These are phyloP conservation scores for Cucumis variabilis DNA, from an alignment of 331 rosid species.

Conservation along the genomic window DNA sequence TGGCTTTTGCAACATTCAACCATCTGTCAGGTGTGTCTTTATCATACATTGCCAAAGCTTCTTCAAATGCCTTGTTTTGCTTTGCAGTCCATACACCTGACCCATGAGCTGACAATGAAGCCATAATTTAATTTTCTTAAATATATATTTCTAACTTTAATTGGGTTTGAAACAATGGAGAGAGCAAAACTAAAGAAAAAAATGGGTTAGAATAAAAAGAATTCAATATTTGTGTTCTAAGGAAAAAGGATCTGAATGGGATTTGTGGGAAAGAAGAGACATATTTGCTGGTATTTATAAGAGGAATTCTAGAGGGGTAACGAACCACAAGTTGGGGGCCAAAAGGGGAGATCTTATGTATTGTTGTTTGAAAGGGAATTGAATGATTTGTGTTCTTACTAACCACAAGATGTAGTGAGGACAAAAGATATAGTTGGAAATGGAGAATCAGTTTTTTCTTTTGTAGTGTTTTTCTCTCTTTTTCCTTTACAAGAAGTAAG, in stretches of 20 bases:
- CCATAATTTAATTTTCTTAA: not conserved
- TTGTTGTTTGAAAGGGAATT: not conserved
- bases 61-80: conserved; percentile 33
- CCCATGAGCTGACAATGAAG: conserved; percentile 32
- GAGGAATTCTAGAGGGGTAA: not conserved
- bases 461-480: not conserved
- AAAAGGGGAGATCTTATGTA: not conserved
- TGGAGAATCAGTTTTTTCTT: not conserved
- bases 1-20: conserved; percentile 30
- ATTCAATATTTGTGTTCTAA: not conserved
- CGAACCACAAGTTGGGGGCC: not conserved
- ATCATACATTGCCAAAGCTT: conserved; percentile 33
- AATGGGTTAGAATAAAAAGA: conserved; percentile 1
- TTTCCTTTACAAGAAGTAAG: not conserved
- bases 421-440: not conserved
- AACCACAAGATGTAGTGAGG: conserved; percentile 20
- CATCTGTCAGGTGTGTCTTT: conserved; percentile 35
- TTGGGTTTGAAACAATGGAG: not conserved
- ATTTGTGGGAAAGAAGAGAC: not conserved
- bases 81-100: conserved; percentile 19
- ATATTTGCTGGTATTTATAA: not conserved
- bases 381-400: conserved; percentile 26
- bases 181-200: no score
- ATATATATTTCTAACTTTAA: not conserved
- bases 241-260: not conserved